Percentiles rank a stretch among this genome's conserved stretches.
Conservation (phyloP, 768 basidiomycete species). For the Lentinula guzmanii region DNA sequence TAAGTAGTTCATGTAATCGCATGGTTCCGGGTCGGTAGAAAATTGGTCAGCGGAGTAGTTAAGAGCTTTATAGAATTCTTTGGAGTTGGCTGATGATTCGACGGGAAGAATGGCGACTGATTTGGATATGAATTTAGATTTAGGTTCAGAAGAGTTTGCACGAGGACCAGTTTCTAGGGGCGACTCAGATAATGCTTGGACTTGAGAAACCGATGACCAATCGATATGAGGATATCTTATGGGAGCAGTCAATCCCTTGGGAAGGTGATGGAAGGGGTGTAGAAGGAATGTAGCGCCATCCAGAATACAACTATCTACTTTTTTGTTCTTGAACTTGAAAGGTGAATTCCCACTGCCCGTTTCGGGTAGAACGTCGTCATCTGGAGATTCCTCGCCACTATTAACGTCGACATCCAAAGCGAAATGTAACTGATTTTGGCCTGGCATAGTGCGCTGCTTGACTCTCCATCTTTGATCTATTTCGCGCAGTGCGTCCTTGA, state of each 20-base stretch:
- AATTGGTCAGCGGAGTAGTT: not conserved
- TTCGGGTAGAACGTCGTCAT: not conserved
- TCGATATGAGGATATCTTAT: not conserved
- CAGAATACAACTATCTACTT: not conserved
- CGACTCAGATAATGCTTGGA: not conserved
- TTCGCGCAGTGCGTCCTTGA: not conserved
- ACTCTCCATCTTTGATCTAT: not conserved
- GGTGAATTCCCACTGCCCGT: not conserved
- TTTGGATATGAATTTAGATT: not conserved
- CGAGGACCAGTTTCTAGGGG: not conserved
- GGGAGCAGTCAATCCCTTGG: not conserved
- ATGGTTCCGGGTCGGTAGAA: not conserved
- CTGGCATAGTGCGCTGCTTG: not conserved
- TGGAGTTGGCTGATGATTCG: not conserved
- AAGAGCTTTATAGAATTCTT: not conserved
- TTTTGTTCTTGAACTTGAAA: not conserved
- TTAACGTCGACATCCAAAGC: not conserved
- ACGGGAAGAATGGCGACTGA: not conserved
- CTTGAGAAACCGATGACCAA: not conserved
- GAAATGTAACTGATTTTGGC: not conserved
- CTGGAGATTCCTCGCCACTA: not conserved
- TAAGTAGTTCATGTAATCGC: not conserved
- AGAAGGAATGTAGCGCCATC: not conserved
- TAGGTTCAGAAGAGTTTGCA: not conserved
- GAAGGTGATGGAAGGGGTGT: not conserved